Conservation (phyloP, 73 alveolate genomes). For the Paramecium bursaria region DNA sequence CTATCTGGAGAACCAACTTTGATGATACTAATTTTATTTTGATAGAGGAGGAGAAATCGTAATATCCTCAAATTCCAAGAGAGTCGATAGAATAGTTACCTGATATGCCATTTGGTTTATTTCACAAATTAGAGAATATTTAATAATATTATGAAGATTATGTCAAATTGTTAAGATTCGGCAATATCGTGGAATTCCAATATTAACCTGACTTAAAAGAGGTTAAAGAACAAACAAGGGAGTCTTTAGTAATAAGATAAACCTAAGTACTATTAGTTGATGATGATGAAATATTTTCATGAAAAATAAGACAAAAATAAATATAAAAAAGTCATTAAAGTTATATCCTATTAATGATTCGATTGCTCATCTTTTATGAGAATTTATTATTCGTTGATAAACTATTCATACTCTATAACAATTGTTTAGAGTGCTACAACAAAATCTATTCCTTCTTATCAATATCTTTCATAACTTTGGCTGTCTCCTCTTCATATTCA, state of each 20-base stretch:
- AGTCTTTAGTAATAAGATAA: not conserved
- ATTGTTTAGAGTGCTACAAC: too few species aligned
- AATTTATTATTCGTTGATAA: too few species aligned
- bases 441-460: too few species aligned
- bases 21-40: slow-evolving; percentile 6
- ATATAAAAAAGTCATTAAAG: too few species aligned
- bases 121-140: not conserved
- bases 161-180: not conserved
- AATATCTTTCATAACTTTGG: too few species aligned
- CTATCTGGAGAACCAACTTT: slow-evolving; percentile 17
- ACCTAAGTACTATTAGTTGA: not conserved
- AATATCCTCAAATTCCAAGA: slow-evolving; percentile 4
- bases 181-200: slow-evolving; percentile 13
- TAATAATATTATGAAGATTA: slow-evolving; percentile 6
- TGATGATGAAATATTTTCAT: slow-evolving; percentile 62
- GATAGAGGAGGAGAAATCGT: not conserved
- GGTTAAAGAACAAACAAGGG: not conserved
- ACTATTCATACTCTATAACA: too few species aligned
- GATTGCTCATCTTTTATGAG: too few species aligned
- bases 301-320: not conserved
- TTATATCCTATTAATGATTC: too few species aligned
- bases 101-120: not conserved
- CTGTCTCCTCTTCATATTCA: too few species aligned
- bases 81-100: not conserved
- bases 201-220: not conserved